These are phyloP conservation scores for Nothomitra cinnamomea DNA, from an alignment of 2,329 filamentous ascomycete genomes.

Conservation along the genomic window DNA sequence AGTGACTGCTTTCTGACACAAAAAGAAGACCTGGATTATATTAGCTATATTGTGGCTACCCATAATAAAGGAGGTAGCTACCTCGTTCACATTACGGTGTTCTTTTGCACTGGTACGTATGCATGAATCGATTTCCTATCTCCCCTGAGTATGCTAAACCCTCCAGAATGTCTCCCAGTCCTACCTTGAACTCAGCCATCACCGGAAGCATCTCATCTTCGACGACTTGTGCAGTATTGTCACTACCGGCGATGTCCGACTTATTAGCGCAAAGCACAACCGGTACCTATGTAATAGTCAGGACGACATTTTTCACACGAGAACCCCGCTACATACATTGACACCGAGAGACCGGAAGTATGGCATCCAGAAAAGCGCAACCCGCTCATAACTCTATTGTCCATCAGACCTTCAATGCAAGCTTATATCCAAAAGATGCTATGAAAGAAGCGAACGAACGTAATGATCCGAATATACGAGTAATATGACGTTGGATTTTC, in stretches of 20 bases:
- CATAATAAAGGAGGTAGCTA: background rate
- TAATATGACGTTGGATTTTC: constrained; percentile 92
- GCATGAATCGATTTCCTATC: constrained; percentile 78
- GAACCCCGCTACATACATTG: constrained; percentile 41
- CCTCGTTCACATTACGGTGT: constrained; percentile 76
- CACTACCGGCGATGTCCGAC: constrained; percentile 65
- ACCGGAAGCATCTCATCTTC: constrained; percentile 97
- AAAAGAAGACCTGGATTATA: constrained; percentile 58
- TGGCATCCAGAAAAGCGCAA: constrained; percentile 96
- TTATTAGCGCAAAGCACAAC: constrained; percentile 97
- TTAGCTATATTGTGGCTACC: constrained; percentile 7
- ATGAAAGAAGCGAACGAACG: constrained; percentile 11
- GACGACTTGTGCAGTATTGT: constrained; percentile 65
- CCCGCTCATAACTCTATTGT: constrained; percentile 66
- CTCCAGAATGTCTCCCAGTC: background rate
- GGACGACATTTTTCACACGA: background rate
- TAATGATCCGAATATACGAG: constrained; percentile 97
- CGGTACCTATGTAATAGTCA: constrained; percentile 27
- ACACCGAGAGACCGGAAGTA: constrained; percentile 96
- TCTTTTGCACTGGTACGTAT: constrained; percentile 86
- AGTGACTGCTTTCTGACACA: constrained; percentile 95
- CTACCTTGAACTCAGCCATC: constrained; percentile 80
- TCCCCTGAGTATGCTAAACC: background rate
- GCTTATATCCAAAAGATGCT: background rate
- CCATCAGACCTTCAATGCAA: constrained; percentile 5